phyloP scores from a whole-genome alignment of 2,329 filamentous ascomycete species.

The Exophiala xenobiotica region DNA sequence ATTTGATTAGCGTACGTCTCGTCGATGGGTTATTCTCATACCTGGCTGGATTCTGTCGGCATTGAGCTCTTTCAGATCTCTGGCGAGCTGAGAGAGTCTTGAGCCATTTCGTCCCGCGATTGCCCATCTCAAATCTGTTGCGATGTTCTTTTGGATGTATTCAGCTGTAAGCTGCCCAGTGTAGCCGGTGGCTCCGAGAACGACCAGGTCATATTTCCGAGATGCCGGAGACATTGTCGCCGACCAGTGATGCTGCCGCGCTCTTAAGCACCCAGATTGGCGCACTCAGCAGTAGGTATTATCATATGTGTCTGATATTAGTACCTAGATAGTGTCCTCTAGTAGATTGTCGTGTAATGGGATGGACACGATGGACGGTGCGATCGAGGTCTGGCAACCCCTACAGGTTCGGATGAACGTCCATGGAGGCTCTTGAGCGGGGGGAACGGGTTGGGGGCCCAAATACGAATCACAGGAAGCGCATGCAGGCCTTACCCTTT shows the following conservation, averaged over 20 bases:
- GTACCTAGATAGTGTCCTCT: too few species aligned
- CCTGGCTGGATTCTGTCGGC: constrained; percentile 69
- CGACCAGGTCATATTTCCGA: constrained; percentile 60
- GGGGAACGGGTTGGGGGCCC: too few species aligned
- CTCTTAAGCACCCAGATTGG: background rate
- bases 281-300: background rate
- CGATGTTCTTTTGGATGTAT: constrained; percentile 67
- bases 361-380: too few species aligned
- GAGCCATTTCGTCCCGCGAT: constrained; percentile 72
- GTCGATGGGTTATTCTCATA: constrained; percentile 40
- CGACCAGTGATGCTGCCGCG: background rate
- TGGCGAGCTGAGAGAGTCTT: constrained; percentile 68
- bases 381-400: too few species aligned
- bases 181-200: constrained; percentile 74
- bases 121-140: constrained; percentile 82
- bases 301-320: background rate
- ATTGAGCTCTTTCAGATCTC: constrained; percentile 58
- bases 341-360: too few species aligned
- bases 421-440: too few species aligned
- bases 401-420: too few species aligned
- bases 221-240: constrained; percentile 41
- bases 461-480: too few species aligned
- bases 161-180: constrained; percentile 75
- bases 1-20: background rate
- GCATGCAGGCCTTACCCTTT: too few species aligned